phyloP scores from a whole-genome alignment of 192 early-diverging fungal genomes.

The Gryganskiella cystojenkinii region DNA sequence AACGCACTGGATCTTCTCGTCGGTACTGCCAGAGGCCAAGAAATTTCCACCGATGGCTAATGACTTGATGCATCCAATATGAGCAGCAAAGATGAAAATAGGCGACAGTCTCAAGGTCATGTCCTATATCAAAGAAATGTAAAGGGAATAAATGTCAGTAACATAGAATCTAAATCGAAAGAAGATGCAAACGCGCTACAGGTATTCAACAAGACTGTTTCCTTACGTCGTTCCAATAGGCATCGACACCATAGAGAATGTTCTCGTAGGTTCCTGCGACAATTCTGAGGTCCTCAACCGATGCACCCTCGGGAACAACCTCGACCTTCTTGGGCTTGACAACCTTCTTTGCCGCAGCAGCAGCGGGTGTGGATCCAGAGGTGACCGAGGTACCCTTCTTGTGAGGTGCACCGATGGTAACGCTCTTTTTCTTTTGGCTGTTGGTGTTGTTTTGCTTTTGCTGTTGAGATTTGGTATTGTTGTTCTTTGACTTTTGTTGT shows the following conservation, averaged over 20 bases:
- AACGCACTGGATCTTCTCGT: constrained; percentile 87
- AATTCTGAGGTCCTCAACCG: constrained; percentile 66
- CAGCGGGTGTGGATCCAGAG: not conserved
- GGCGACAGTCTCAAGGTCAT: constrained; percentile 67
- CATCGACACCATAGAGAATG: constrained; percentile 94
- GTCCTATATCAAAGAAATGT: constrained; percentile 31
- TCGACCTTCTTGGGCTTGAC: constrained; percentile 47
- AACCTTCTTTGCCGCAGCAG: constrained; percentile 18
- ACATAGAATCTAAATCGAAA: too few species aligned
- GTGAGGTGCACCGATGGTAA: constrained; percentile 1
- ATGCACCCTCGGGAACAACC: constrained; percentile 30
- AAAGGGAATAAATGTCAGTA: constrained; percentile 1
- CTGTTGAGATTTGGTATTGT: not conserved
- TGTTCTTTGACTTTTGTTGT: not conserved
- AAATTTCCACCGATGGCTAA: constrained; percentile 79
- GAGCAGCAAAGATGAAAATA: constrained; percentile 95
- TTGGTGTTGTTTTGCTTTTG: constrained; percentile 11
- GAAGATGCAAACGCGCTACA: too few species aligned
- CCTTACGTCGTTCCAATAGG: constrained; percentile 59
- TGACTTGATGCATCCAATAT: constrained; percentile 94
- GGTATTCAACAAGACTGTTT: not conserved
- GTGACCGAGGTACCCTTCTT: constrained; percentile 23
- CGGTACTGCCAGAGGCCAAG: constrained; percentile 95
- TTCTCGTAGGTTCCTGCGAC: constrained; percentile 95
- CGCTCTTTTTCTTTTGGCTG: constrained; percentile 17